Percentiles rank a stretch among this genome's conserved stretches.
Conservation (phyloP, 2,329 filamentous ascomycete genomes). For the Penicillium carneum region DNA sequence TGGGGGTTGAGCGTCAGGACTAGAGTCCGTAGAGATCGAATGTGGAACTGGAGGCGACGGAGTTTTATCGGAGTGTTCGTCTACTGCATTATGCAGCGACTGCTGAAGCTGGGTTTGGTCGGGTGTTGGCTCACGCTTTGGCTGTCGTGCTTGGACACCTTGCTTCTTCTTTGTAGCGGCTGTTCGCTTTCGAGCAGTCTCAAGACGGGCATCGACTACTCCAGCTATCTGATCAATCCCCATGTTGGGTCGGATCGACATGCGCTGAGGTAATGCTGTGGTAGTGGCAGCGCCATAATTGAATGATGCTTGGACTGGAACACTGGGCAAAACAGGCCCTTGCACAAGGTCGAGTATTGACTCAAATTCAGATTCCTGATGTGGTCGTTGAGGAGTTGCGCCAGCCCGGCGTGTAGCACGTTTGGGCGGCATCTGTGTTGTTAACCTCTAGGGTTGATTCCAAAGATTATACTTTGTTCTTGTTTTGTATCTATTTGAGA, state of each 20-base stretch:
- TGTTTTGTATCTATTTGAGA: slow-evolving; percentile 1
- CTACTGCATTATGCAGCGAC: slow-evolving; percentile 38
- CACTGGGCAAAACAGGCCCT: slow-evolving; percentile 43
- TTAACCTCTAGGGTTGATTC: background rate
- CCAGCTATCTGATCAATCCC: slow-evolving; percentile 44
- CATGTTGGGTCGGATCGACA: slow-evolving; percentile 42
- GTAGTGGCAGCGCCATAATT: slow-evolving; percentile 51
- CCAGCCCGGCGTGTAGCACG: slow-evolving; percentile 30
- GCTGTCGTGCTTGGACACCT: slow-evolving; percentile 21
- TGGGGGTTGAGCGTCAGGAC: slow-evolving; percentile 38
- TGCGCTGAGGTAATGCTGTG: slow-evolving; percentile 45
- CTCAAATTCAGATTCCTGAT: slow-evolving; percentile 1
- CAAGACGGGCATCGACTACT: slow-evolving; percentile 43
- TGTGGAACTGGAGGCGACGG: slow-evolving; percentile 47
- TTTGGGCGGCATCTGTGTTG: slow-evolving; percentile 39
- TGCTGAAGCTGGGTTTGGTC: slow-evolving; percentile 45
- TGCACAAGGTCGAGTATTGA: slow-evolving; percentile 13
- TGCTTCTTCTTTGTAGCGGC: slow-evolving; percentile 29
- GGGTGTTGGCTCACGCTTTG: slow-evolving; percentile 45
- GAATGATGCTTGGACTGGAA: slow-evolving; percentile 51
- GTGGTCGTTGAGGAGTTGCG: slow-evolving; percentile 18
- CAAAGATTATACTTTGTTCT: slow-evolving; percentile 2
- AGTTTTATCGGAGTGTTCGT: slow-evolving; percentile 40
- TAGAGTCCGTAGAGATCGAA: slow-evolving; percentile 45
- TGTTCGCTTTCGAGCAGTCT: slow-evolving; percentile 34